Conservation (phyloP, 805 yeast species). For the Metschnikowia similis region DNA sequence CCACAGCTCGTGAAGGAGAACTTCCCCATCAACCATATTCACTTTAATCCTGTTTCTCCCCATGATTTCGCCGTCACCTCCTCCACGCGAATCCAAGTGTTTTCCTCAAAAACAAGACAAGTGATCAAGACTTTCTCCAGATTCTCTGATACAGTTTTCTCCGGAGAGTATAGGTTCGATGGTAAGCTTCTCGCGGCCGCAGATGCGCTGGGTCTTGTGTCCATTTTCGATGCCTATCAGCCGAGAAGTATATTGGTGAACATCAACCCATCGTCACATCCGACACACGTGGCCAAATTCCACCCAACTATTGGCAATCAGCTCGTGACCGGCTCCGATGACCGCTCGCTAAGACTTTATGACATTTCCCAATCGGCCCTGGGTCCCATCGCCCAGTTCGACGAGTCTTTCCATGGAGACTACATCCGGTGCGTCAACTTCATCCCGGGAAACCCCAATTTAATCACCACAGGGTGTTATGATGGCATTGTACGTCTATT, state of each 20-base stretch:
- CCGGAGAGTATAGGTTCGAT: slow-evolving; percentile 87
- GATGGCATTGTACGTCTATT: slow-evolving; percentile 83
- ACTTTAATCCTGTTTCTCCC: slow-evolving; percentile 81
- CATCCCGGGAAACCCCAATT: slow-evolving; percentile 68
- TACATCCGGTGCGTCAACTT: slow-evolving; percentile 81
- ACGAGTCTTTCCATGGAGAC: slow-evolving; percentile 69
- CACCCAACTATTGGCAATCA: slow-evolving; percentile 74
- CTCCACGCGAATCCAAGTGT: slow-evolving; percentile 85
- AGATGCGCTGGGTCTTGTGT: slow-evolving; percentile 91
- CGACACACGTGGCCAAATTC: slow-evolving; percentile 91
- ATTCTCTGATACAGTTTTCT: slow-evolving; percentile 87
- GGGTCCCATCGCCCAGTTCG: slow-evolving; percentile 65
- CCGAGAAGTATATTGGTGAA: slow-evolving; percentile 78
- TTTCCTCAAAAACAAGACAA: slow-evolving; percentile 91
- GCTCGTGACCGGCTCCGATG: slow-evolving; percentile 86
- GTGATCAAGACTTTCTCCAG: slow-evolving; percentile 80
- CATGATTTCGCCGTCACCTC: slow-evolving; percentile 92
- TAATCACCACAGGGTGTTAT: slow-evolving; percentile 90
- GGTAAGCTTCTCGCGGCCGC: slow-evolving; percentile 91
- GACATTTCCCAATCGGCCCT: slow-evolving; percentile 71
- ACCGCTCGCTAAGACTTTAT: slow-evolving; percentile 78
- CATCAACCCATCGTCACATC: slow-evolving; percentile 76
- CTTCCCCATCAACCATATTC: slow-evolving; percentile 82
- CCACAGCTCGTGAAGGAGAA: slow-evolving; percentile 92
- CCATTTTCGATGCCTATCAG: slow-evolving; percentile 78